Base-by-base conservation (phyloP, 2,329 filamentous ascomycete species). In the Ceratocystis alfenasii region DNA sequence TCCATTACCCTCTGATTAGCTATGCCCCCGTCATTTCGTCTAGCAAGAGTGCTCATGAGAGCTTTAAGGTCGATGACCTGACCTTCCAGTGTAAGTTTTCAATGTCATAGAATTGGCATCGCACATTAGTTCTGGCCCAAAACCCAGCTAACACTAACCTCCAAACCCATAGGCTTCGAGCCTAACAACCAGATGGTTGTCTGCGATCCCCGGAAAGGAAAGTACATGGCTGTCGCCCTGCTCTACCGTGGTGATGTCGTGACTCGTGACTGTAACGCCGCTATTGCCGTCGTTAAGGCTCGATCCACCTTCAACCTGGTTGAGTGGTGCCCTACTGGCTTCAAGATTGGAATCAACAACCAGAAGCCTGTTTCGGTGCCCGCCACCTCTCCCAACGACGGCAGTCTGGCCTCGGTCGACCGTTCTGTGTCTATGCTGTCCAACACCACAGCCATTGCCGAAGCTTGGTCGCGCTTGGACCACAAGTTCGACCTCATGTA, bases 121-220 rank as follows among this genome's bases (percentile, higher is more conserved):
- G 10, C 36, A 4, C 36, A 41, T 41, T 12, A 41, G 10, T 10
- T 12, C 36, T 10, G 10, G 8, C 36, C 36, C 36, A 20, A 10
- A 17, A 33, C 15, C 20, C 4, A 33, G 33, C 48, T 48, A 25
- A 45, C 28, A 5, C 10, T 5, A 59, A 41, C 8, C 3, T 15
- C 36, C 25, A 10, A 65, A 1, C 12, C 12, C 17, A 5, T 66
- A 87, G 85, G 86, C 78, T 88, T 88, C 73, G 86, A 89, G 78
- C 86, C 86, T 70, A 87, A 87, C 81, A 88, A 88, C 81, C 86
- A 88, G 78, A 88, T 89, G 86, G 86, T 88, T 67, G 85, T 87
- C 69, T 89, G 86, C 75, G 85, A 88, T 71, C 86, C 86, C 68
- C 84, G 84, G 74, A 87, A 88, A 72, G 86, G 86, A 74, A 88